These are phyloP conservation scores for Pseudocercospora crystallina DNA, from an alignment of 2,329 filamentous ascomycete species.

Conservation along the genomic window DNA sequence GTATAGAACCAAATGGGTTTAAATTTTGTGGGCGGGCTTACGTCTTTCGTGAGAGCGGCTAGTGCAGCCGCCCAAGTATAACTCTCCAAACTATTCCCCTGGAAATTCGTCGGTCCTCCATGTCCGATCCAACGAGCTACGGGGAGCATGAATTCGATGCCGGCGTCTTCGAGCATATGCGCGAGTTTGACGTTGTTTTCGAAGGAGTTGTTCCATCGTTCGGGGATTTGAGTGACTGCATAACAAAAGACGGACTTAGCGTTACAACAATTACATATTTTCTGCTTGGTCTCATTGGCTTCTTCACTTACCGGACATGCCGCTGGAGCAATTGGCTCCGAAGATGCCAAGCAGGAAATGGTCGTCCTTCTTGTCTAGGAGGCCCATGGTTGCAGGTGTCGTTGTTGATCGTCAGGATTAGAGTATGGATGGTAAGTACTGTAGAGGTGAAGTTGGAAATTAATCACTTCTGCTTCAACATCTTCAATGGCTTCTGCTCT, in stretches of 20 bases:
- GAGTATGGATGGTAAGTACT: too few species aligned
- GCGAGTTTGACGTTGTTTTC: conserved; percentile 1
- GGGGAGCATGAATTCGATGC: conserved; percentile 1
- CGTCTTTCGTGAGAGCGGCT: neutral
- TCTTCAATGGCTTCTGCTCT: too few species aligned
- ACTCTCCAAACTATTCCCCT: neutral
- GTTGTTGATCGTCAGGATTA: too few species aligned
- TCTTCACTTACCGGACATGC: neutral
- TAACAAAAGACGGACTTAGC: too few species aligned
- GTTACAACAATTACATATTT: too few species aligned
- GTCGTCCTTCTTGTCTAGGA: neutral
- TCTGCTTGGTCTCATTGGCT: too few species aligned
- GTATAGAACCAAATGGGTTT: too few species aligned
- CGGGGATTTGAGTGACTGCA: neutral
- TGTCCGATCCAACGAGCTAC: neutral
- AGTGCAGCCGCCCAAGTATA: neutral
- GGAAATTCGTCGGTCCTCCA: conserved; percentile 3
- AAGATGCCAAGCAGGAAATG: conserved; percentile 1
- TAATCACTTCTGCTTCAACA: too few species aligned
- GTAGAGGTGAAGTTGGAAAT: too few species aligned
- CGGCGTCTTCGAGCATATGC: conserved; percentile 1
- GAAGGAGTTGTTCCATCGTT: conserved; percentile 3
- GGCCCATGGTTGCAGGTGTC: too few species aligned
- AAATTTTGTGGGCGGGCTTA: too few species aligned
- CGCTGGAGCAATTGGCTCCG: neutral